Evolutionary conservation across 805 yeast genomes (phyloP).

Genomic region (Brettanomyces custersianus): DNA sequence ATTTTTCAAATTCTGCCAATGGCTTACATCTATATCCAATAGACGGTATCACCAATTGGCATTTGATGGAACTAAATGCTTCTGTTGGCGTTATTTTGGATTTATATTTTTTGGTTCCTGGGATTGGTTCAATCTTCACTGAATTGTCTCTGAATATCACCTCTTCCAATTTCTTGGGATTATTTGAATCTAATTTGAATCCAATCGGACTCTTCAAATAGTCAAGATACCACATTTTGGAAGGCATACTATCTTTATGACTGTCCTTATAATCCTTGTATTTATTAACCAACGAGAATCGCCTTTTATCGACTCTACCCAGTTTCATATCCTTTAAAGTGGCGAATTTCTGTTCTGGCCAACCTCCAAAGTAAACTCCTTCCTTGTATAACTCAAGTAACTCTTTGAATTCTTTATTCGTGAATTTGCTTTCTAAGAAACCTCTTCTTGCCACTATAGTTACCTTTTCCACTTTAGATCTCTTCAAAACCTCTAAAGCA

Average conservation of each 20-base stretch:
- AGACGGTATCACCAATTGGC: constrained; percentile 68
- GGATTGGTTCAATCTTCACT: constrained; percentile 28
- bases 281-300: constrained; percentile 53
- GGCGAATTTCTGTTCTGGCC: constrained; percentile 29
- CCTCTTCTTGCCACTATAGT: constrained; percentile 83
- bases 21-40: constrained; percentile 76
- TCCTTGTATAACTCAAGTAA: constrained; percentile 48
- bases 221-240: constrained; percentile 54
- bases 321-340: constrained; percentile 24
- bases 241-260: constrained; percentile 1
- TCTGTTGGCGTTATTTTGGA: constrained; percentile 26
- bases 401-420: constrained; percentile 88
- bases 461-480: constrained; percentile 52
- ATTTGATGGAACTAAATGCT: constrained; percentile 22
- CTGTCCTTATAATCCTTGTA: constrained; percentile 21
- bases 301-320: constrained; percentile 53
- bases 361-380: constrained; percentile 40
- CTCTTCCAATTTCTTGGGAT: constrained; percentile 31
- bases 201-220: constrained; percentile 61
- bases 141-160: constrained; percentile 43
- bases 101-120: constrained; percentile 23
- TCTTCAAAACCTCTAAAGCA: constrained; percentile 47
- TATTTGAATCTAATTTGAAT: constrained; percentile 29
- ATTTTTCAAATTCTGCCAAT: constrained; percentile 45
- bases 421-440: constrained; percentile 74